phyloP scores from a whole-genome alignment of 345 rosid species.

The Ceriops decandra region DNA sequence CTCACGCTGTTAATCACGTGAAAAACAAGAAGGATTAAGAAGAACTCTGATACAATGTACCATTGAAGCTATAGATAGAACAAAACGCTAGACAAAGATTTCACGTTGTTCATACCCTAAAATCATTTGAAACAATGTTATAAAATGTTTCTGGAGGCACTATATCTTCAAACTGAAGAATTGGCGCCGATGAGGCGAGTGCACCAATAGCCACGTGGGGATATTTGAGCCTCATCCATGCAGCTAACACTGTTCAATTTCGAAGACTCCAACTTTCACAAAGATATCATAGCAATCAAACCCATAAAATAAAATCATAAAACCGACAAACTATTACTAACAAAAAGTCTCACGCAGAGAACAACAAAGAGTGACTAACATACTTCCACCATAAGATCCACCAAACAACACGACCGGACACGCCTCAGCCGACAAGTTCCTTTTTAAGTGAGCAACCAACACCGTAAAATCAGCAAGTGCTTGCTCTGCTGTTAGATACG shows the following conservation, averaged over 20 bases:
- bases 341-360: neutral
- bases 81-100: neutral
- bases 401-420: slow-evolving; percentile 89
- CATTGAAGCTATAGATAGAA: neutral
- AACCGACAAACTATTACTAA: neutral
- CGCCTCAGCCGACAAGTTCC: slow-evolving; percentile 76
- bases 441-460: slow-evolving; percentile 60
- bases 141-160: slow-evolving; percentile 82
- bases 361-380: slow-evolving; percentile 6
- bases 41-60: too few relatives aligned
- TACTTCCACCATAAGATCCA: slow-evolving; percentile 98
- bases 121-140: slow-evolving; percentile 76
- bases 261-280: slow-evolving; percentile 4
- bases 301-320: too few relatives aligned
- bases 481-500: slow-evolving; percentile 82
- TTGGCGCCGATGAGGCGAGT: slow-evolving; percentile 90
- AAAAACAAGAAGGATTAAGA: neutral
- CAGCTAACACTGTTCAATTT: slow-evolving; percentile 72
- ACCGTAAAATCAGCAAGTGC: slow-evolving; percentile 90
- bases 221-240: slow-evolving; percentile 98
- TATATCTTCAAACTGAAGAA: slow-evolving; percentile 89
- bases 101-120: slow-evolving; percentile 39
- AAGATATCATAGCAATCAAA: too few relatives aligned
- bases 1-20: slow-evolving; percentile 51
- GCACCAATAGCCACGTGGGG: slow-evolving; percentile 89